These are phyloP conservation scores for Eragrostis nindensis DNA, from an alignment of 176 grass and related monocot species.

Conservation along the genomic window DNA sequence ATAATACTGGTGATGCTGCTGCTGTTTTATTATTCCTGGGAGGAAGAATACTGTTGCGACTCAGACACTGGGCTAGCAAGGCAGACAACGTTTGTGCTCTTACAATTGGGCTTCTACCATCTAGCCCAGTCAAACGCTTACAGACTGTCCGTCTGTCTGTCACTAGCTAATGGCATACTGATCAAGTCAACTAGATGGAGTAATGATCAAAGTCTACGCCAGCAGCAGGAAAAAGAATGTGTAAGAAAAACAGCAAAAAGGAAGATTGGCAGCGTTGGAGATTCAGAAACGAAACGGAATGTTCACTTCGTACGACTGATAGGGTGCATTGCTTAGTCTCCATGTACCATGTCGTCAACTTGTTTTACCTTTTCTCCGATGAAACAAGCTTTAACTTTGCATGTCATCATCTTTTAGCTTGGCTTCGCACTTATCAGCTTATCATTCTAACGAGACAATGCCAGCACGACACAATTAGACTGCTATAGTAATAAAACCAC, in stretches of 20 bases:
- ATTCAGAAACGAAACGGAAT: neutral
- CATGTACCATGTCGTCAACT: too few relatives aligned
- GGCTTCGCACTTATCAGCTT: neutral
- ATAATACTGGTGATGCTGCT: too few relatives aligned
- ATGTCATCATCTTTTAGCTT: neutral
- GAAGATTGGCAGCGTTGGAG: neutral
- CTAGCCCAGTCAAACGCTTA: neutral
- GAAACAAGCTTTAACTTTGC: neutral
- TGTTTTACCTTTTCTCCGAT: too few relatives aligned
- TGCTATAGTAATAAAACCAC: conserved; percentile 4
- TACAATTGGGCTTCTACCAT: neutral
- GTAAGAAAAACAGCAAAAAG: neutral
- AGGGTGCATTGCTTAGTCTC: neutral
- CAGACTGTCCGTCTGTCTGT: too few relatives aligned
- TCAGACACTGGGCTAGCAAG: neutral
- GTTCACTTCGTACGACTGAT: neutral
- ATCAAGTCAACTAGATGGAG: neutral
- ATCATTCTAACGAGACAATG: conserved; percentile 8
- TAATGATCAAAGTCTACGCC: too few relatives aligned
- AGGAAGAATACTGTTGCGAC: too few relatives aligned
- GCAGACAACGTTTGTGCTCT: neutral
- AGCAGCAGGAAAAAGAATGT: too few relatives aligned
- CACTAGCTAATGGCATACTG: neutral
- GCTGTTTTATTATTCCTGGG: too few relatives aligned
- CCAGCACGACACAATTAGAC: neutral